Evolutionary conservation across 2,329 filamentous ascomycete genomes (phyloP).

Genomic region (Scedosporium apiospermum): DNA sequence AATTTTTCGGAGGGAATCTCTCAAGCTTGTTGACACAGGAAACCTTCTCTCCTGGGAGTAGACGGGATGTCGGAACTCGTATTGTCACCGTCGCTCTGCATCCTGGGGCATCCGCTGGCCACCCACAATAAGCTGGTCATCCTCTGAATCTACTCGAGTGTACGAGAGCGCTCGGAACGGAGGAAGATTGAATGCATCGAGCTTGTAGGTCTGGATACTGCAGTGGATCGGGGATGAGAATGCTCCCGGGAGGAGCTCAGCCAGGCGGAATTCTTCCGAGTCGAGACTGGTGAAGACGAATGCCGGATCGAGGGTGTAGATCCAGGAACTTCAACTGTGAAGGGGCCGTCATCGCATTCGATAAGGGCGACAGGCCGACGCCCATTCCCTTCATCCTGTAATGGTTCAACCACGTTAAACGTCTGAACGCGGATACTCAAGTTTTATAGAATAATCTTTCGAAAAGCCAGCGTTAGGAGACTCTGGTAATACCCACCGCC

Average conservation of each 20-base stretch:
- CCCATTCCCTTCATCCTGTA: not conserved
- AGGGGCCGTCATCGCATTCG: not conserved
- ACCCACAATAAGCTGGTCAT: not conserved
- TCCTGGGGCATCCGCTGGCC: not conserved
- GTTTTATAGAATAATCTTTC: not conserved
- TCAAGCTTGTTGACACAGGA: not conserved
- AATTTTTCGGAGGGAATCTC: not conserved
- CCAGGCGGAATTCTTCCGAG: not conserved
- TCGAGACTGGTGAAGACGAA: not conserved
- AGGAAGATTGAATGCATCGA: not conserved
- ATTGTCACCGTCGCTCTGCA: not conserved
- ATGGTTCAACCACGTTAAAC: not conserved
- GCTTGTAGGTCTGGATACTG: not conserved
- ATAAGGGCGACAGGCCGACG: not conserved
- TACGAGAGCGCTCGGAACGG: not conserved
- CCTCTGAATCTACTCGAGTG: not conserved
- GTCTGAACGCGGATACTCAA: not conserved
- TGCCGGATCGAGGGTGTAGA: not conserved
- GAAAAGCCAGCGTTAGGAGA: too few relatives aligned
- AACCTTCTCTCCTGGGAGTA: not conserved
- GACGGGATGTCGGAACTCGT: not conserved
- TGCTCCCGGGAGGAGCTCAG: not conserved
- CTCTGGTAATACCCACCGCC: not conserved
- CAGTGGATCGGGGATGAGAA: not conserved
- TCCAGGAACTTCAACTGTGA: not conserved